Evolutionary conservation across 2,329 filamentous ascomycete genomes (phyloP).

Genomic region (Epichloe sylvatica): DNA sequence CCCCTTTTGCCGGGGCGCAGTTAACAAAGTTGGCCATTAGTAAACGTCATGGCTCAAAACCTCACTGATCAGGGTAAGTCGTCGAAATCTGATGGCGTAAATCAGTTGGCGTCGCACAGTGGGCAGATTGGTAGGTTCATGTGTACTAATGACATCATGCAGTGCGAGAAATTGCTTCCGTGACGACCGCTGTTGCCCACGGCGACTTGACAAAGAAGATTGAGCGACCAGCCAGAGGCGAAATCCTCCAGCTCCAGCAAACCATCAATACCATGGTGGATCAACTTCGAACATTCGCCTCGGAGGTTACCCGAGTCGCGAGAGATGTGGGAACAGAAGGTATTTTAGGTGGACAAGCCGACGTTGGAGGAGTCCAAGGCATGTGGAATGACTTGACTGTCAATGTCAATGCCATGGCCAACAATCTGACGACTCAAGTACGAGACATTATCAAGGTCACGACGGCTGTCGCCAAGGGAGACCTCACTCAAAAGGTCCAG

Average conservation of each 20-base stretch:
- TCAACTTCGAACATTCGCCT: conserved; percentile 69
- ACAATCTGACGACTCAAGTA: conserved; percentile 76
- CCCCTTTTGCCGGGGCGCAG: neutral
- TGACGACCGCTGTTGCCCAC: conserved; percentile 71
- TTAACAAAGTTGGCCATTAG: conserved; percentile 26
- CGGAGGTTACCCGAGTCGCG: conserved; percentile 70
- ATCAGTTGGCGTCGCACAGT: neutral
- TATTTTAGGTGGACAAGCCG: conserved; percentile 67
- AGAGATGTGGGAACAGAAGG: conserved; percentile 76
- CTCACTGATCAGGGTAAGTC: conserved; percentile 55
- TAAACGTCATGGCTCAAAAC: conserved; percentile 75
- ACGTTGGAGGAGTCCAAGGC: conserved; percentile 71
- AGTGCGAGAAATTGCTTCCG: conserved; percentile 74
- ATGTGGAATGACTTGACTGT: conserved; percentile 83
- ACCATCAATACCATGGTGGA: conserved; percentile 88
- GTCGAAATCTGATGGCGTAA: neutral
- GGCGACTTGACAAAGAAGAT: conserved; percentile 78
- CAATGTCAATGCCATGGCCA: conserved; percentile 79
- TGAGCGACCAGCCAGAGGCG: conserved; percentile 63
- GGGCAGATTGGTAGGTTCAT: neutral
- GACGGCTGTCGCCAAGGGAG: conserved; percentile 63
- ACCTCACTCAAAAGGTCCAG: conserved; percentile 92
- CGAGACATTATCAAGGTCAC: conserved; percentile 84
- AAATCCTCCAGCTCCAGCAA: conserved; percentile 71
- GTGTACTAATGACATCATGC: conserved; percentile 6